These are phyloP conservation scores for Penicillium diatomitis DNA, from an alignment of 495 filamentous ascomycete genomes.

Conservation along the genomic window DNA sequence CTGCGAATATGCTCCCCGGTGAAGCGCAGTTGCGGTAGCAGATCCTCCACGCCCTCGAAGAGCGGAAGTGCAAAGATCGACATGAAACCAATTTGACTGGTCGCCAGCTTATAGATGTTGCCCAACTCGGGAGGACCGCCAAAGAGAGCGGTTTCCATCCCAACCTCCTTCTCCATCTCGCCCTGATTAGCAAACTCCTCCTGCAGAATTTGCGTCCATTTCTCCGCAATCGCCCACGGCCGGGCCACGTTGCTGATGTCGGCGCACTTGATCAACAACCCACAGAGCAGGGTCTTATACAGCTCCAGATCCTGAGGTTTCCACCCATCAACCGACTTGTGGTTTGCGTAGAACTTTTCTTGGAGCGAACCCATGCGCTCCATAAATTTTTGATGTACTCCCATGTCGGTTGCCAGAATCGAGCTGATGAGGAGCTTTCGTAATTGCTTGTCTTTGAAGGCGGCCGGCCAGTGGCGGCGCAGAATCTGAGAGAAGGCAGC, in stretches of 20 bases:
- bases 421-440: slow-evolving; percentile 88
- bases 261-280: slow-evolving; percentile 91
- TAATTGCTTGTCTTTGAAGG: slow-evolving; percentile 64
- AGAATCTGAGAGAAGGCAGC: slow-evolving; percentile 96
- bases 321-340: slow-evolving; percentile 55
- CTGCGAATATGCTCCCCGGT: slow-evolving; percentile 67
- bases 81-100: slow-evolving; percentile 91
- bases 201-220: slow-evolving; percentile 85
- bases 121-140: slow-evolving; percentile 75
- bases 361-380: slow-evolving; percentile 67
- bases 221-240: slow-evolving; percentile 66
- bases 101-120: slow-evolving; percentile 69
- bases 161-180: slow-evolving; percentile 78
- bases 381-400: slow-evolving; percentile 94
- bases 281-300: slow-evolving; percentile 70
- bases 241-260: slow-evolving; percentile 98
- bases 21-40: slow-evolving; percentile 75
- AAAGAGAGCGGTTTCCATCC: slow-evolving; percentile 78
- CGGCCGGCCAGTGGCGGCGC: slow-evolving; percentile 80
- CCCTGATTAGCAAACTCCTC: slow-evolving; percentile 93
- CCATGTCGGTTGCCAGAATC: slow-evolving; percentile 96
- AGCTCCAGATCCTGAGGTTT: slow-evolving; percentile 59
- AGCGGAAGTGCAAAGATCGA: slow-evolving; percentile 86
- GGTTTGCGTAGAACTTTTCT: slow-evolving; percentile 57
- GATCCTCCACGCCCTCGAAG: slow-evolving; percentile 74